A percentile compares a stretch with the other conserved stretches of the same genome.
Conservation (phyloP, 176 grass and related monocot genomes). For the Secale cereale region DNA sequence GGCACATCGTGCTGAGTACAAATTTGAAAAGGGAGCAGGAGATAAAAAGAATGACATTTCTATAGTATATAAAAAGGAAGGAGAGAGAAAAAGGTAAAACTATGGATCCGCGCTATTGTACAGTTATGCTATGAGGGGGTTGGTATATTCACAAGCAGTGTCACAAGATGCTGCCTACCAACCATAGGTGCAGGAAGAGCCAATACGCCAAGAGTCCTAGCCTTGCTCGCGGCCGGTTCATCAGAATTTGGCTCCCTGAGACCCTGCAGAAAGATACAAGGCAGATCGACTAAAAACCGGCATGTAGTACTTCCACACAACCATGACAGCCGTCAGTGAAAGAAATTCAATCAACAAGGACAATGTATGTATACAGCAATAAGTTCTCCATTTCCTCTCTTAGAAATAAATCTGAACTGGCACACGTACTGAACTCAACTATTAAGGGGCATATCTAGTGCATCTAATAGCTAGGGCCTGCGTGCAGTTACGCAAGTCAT, state of each 20-base stretch:
- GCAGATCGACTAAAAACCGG: neutral
- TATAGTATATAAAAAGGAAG: conserved; percentile 24
- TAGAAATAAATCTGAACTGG: neutral
- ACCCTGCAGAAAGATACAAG: conserved; percentile 63
- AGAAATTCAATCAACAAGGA: neutral
- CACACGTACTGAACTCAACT: neutral
- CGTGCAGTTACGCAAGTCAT: conserved; percentile 9
- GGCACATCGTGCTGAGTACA: conserved; percentile 27
- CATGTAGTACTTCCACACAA: conserved; percentile 5
- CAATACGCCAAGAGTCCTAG: conserved; percentile 74
- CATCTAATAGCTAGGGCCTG: neutral
- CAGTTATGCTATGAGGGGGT: conserved; percentile 41
- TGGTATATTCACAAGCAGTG: conserved; percentile 17
- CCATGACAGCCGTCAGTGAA: neutral
- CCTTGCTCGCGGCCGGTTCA: conserved; percentile 79
- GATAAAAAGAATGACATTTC: conserved; percentile 40
- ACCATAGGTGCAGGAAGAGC: conserved; percentile 82
- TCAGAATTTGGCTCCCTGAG: conserved; percentile 76
- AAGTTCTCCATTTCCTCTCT: neutral
- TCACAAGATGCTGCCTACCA: conserved; percentile 80
- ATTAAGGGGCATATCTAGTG: neutral
- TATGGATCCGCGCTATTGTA: conserved; percentile 49
- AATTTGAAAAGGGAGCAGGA: conserved; percentile 10
- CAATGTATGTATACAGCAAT: neutral
- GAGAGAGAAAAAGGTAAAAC: conserved; percentile 11